A percentile compares a stretch with the other conserved stretches of the same genome.
Conservation (phyloP, 345 rosid genomes). For the Corchorus olitorius region DNA sequence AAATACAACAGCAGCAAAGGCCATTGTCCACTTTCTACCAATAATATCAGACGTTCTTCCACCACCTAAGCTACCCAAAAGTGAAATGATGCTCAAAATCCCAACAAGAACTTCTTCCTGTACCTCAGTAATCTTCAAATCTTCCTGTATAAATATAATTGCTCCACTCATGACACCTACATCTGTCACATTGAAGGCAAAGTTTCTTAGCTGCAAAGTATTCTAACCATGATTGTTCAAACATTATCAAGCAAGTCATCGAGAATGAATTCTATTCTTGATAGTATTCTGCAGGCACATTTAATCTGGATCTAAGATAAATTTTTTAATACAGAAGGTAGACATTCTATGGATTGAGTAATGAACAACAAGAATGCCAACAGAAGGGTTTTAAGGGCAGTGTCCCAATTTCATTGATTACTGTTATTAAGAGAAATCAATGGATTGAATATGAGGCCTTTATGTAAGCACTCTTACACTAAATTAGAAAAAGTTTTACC, state of each 20-base stretch:
- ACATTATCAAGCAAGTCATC: not conserved
- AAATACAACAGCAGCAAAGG: conserved; percentile 76
- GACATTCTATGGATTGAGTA: not conserved
- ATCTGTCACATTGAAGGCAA: conserved; percentile 47
- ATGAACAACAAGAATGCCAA: not conserved
- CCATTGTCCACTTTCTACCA: conserved; percentile 97
- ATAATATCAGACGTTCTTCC: conserved; percentile 80
- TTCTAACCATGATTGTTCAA: not conserved
- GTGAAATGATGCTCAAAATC: conserved; percentile 71
- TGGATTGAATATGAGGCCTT: no score
- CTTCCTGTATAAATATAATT: conserved; percentile 81
- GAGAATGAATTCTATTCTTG: not conserved
- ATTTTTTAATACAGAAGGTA: not conserved
- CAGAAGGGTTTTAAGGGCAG: not conserved
- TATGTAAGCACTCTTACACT: no score
- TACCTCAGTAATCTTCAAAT: conserved; percentile 74
- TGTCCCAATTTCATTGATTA: not conserved
- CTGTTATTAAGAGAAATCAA: conserved; percentile 7
- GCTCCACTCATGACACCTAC: conserved; percentile 99
- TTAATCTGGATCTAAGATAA: not conserved
- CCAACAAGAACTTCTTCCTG: conserved; percentile 84
- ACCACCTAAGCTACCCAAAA: conserved; percentile 85
- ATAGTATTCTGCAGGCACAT: not conserved
- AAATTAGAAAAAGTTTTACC: no score
- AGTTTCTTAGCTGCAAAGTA: not conserved